These are phyloP conservation scores for Ophiostoma populinum DNA, from an alignment of 2,329 filamentous ascomycete genomes.

Conservation along the genomic window DNA sequence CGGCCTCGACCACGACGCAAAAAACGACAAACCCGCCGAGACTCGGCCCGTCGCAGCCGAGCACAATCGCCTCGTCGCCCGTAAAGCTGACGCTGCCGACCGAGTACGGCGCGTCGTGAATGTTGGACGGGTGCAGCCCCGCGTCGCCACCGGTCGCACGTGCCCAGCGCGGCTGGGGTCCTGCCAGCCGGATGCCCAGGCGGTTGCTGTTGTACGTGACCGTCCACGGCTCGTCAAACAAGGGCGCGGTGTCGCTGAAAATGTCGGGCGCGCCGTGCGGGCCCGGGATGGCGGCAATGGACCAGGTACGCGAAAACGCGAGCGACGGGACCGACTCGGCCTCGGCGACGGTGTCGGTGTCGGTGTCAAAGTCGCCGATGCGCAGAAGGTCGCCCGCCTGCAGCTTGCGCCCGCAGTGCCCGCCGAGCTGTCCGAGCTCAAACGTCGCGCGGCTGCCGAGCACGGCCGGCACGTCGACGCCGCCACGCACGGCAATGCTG, in stretches of 20 bases:
- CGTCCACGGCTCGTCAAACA: conserved; percentile 4
- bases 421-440: conserved; percentile 24
- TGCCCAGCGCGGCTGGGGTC: conserved; percentile 2
- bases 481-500: conserved; percentile 36
- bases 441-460: conserved; percentile 1
- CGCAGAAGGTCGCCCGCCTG: conserved; percentile 34
- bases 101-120: conserved; percentile 5
- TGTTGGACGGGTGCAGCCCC: conserved; percentile 6
- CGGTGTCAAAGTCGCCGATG: conserved; percentile 16
- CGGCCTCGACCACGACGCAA: conserved; percentile 16
- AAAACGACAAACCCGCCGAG: conserved; percentile 18
- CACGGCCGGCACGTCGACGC: conserved; percentile 8
- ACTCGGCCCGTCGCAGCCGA: conserved; percentile 18
- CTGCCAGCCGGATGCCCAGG: conserved; percentile 5
- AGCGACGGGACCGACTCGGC: too few relatives aligned
- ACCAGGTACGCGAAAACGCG: too few relatives aligned
- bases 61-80: conserved; percentile 19
- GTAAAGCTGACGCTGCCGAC: conserved; percentile 19
- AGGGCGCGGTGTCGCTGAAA: conserved; percentile 11
- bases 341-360: not conserved
- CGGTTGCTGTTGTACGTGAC: conserved; percentile 5
- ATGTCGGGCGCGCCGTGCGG: conserved; percentile 18
- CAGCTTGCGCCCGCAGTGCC: conserved; percentile 37
- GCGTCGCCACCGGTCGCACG: conserved; percentile 6
- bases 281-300: conserved; percentile 16